These are phyloP conservation scores for Thalassiosira sp. DNA, from an alignment of 352 stramenopile species.

Conservation along the genomic window DNA sequence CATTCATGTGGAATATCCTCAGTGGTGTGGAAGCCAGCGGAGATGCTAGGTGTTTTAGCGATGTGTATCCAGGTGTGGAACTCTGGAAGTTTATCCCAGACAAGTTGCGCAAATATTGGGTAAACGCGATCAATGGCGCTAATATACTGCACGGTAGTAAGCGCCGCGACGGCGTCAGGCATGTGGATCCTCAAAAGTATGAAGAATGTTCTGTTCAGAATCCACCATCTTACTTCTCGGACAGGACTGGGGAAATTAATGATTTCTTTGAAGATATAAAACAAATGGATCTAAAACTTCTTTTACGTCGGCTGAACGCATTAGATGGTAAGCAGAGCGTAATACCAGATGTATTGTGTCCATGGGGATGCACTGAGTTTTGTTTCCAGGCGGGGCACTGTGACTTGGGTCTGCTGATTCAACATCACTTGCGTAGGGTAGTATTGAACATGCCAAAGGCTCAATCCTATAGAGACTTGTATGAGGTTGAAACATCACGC, in stretches of 20 bases:
- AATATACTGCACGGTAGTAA: too few species aligned
- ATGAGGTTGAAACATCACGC: conserved; percentile 22
- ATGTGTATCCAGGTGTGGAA: too few species aligned
- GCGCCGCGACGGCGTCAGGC: too few species aligned
- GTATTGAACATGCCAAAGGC: conserved; percentile 15
- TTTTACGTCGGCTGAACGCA: neutral
- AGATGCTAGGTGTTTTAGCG: too few species aligned
- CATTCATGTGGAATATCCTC: too few species aligned
- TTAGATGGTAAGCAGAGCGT: conserved; percentile 3
- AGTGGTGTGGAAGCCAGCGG: too few species aligned
- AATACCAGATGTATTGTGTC: conserved; percentile 29
- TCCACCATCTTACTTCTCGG: neutral
- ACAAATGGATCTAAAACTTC: neutral
- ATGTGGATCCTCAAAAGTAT: too few species aligned
- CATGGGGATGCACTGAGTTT: conserved; percentile 33
- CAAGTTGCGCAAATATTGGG: too few species aligned
- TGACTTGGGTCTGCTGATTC: conserved; percentile 21
- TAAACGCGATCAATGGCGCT: too few species aligned
- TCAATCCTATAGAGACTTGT: conserved; percentile 12
- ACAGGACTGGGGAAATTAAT: neutral
- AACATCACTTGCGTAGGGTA: conserved; percentile 24
- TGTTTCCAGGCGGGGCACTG: conserved; percentile 4
- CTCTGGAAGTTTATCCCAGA: too few species aligned
- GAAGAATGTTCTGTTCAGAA: too few species aligned
- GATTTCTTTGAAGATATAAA: neutral